Conservation (phyloP, 2,329 filamentous ascomycete species). For the Fusarium fujikuroi region DNA sequence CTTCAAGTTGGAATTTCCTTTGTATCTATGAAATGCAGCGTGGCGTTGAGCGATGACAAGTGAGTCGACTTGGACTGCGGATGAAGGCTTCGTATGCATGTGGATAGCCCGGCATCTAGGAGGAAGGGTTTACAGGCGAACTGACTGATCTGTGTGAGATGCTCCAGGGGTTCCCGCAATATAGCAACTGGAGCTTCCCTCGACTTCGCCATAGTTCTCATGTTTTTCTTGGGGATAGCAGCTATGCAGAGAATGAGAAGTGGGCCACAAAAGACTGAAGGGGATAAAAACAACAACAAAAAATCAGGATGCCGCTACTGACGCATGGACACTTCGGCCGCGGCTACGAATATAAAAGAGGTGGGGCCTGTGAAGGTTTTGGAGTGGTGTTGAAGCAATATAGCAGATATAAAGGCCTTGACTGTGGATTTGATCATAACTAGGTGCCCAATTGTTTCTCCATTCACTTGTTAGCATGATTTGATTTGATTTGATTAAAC, state of each 20-base stretch:
- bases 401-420: neutral
- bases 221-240: neutral
- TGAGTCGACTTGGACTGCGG: conserved; percentile 32
- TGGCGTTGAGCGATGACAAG: conserved; percentile 43
- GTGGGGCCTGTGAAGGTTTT: neutral
- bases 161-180: conserved; percentile 13
- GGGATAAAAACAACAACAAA: conserved; percentile 1
- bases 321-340: neutral
- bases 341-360: neutral
- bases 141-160: conserved; percentile 38
- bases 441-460: neutral
- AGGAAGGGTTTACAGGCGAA: conserved; percentile 18
- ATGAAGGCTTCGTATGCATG: conserved; percentile 24
- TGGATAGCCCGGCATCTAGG: conserved; percentile 5
- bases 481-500: neutral
- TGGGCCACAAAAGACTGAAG: neutral
- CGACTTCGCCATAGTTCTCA: conserved; percentile 20
- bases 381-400: neutral
- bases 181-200: conserved; percentile 32
- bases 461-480: neutral
- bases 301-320: neutral
- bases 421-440: neutral
- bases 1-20: conserved; percentile 34
- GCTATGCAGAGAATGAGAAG: conserved; percentile 19
- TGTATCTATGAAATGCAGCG: conserved; percentile 45